phyloP scores from a whole-genome alignment of 1,284 basidiomycete species.

The Coniferiporia sulphurascens region DNA sequence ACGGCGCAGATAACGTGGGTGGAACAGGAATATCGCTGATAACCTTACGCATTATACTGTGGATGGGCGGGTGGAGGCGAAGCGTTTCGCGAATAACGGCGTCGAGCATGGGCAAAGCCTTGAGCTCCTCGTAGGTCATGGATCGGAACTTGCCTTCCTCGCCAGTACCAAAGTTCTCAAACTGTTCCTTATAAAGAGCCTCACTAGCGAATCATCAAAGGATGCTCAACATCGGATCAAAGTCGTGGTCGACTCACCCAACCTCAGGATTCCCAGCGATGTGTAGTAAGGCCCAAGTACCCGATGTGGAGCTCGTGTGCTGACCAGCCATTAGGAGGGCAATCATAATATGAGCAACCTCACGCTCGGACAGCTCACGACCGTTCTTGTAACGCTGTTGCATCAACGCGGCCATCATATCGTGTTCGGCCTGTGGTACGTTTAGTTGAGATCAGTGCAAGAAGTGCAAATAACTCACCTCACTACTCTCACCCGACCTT shows the following conservation, averaged over 20 bases:
- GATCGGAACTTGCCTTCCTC: constrained; percentile 81
- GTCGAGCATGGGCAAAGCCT: constrained; percentile 80
- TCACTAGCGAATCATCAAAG: constrained; percentile 44
- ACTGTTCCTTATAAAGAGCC: constrained; percentile 85
- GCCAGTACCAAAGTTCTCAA: constrained; percentile 73
- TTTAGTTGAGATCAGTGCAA: not conserved
- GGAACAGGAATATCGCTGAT: constrained; percentile 84
- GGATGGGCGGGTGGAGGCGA: constrained; percentile 89
- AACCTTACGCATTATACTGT: constrained; percentile 89
- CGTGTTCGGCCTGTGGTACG: constrained; percentile 60
- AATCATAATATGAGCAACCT: constrained; percentile 97
- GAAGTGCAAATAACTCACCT: constrained; percentile 28
- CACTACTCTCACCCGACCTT: constrained; percentile 44
- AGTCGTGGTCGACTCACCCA: constrained; percentile 46
- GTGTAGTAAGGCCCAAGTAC: constrained; percentile 90
- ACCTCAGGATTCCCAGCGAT: constrained; percentile 78
- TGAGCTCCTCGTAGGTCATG: constrained; percentile 86
- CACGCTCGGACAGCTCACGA: constrained; percentile 73
- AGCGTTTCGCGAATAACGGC: constrained; percentile 91
- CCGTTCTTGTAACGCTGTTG: constrained; percentile 88
- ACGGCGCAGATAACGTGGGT: constrained; percentile 71
- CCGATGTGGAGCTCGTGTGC: constrained; percentile 92
- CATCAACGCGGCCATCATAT: constrained; percentile 91
- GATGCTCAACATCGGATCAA: not conserved
- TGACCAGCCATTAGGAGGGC: constrained; percentile 97